Evolutionary conservation across 345 rosid species (phyloP), one percentile per base, ranked within the genome.

Genomic region (Dimocarpus longan): DNA sequence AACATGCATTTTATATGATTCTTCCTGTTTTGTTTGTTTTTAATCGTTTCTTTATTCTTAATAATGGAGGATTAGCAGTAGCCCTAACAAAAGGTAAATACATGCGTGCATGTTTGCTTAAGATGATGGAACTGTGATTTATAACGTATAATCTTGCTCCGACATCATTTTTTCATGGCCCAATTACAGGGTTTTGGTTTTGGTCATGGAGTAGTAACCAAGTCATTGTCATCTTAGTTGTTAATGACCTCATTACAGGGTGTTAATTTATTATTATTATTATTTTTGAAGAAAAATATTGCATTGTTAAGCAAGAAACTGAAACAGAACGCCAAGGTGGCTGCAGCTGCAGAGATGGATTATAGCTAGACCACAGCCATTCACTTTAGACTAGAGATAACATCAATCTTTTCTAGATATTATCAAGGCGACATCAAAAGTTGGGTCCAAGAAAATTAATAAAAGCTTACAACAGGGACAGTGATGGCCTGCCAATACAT

Each of bases 141-240:
- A 24, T 26, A 32, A 50, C 60, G 39, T 5, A 21, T 10, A 42
- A 44, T 37, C 39, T 77, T 60, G 24, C 32, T 76, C 39, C 40
- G 19, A 44, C 69, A 44, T 39, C 69, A 62, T 67, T 39, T 7
- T 74, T 72, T 76, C 11, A 26, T 22, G 56, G 66, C 79, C 22
- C 22, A 54, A 37, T 66, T 52, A 76, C 60, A 8, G 79, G 78
- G 68, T 44, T 18, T 42, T 68, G 78, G 68, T 44, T 18, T 42
- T 68, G 24, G 37, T 62, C 4, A 32, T 57, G 50, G 70, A 74
- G 75, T 70, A 54, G 22, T 21, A 3, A 9, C 56, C 59, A 37
- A 21, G 65, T 40, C 22, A 56, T 32, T 32, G 37, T 32, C 37
- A 32, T 32, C 37, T 10, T 1, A 1, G 6, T 8, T 59, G 4